A percentile compares a stretch with the other conserved stretches of the same genome.
These are phyloP conservation scores for Podospora tetraspora DNA, from an alignment of 495 filamentous ascomycete genomes.

Conservation along the genomic window DNA sequence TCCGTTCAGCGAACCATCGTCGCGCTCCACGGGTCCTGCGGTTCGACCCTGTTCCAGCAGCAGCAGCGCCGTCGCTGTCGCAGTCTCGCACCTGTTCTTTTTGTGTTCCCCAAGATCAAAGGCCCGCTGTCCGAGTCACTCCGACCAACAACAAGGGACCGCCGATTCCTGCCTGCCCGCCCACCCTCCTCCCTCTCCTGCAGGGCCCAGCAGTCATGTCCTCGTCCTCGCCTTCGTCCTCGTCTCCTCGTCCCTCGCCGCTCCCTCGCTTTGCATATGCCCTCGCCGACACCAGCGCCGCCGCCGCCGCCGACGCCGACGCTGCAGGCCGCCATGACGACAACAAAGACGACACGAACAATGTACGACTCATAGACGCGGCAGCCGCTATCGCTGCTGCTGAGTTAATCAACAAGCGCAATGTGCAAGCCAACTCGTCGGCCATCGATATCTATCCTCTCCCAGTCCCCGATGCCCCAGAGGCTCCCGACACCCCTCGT, in stretches of 20 bases:
- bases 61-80: not conserved
- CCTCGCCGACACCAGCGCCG: not conserved
- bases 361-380: constrained; percentile 16
- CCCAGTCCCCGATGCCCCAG: not conserved
- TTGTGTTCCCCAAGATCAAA: not conserved
- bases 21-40: not conserved
- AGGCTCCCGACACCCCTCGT: constrained; percentile 3
- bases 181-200: not conserved
- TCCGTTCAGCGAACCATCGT: not conserved
- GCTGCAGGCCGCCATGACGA: not conserved
- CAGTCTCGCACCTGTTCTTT: not conserved
- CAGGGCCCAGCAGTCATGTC: not conserved
- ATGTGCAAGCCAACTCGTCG: constrained; percentile 19
- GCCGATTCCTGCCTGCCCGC: not conserved
- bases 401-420: constrained; percentile 17
- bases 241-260: not conserved
- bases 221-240: not conserved
- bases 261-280: not conserved
- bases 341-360: constrained; percentile 11
- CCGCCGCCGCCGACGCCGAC: not conserved
- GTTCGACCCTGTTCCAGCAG: not conserved
- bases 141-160: not conserved
- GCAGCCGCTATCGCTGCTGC: constrained; percentile 25
- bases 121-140: not conserved
- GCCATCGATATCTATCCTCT: constrained; percentile 15